Base-by-base conservation (phyloP, 1,284 basidiomycete species). In the Pseudozyma sp. region DNA sequence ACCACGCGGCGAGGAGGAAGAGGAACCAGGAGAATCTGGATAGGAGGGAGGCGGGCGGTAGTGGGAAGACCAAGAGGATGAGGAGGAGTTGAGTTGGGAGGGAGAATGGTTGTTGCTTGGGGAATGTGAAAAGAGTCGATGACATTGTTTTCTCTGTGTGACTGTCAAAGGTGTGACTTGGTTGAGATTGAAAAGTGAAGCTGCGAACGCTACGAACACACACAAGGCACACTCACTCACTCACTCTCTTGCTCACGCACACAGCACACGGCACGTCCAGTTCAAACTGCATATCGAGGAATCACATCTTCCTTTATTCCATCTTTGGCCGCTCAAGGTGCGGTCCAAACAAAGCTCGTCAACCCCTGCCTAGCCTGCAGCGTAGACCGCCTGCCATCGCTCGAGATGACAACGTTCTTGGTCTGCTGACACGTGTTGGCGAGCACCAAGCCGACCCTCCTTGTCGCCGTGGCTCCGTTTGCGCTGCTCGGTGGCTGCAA, bases 331-430 rank as follows among this genome's bases (percentile, higher is more conserved):
- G 9, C 35, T 37, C 35, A 76, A 5, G 74, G 74, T 16, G 76
- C 62, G n/a, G 69, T 66, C 72, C 73, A 72, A n/a, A 76, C 69
- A 16, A 78, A 69, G 10, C 55, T 73, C n/a, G 66, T 64, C 37
- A 78, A 37, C 2, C 76, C 76, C 24, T 72, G 42, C 39, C 54
- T 19, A 0, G 69, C 69, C 0, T 52, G 53, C 40, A 72, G 17
- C 9, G 54, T 67, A 31, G 65, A 54, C n/a, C 51, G 16, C 29
- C 73, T 68, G 7, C 74, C 74, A 43, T 78, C 73, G 35, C 52
- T 59, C 13, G 56, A 55, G 29, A 77, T 33, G 5, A 58, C 63
- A 7, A 70, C 51, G 31, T 53, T 55, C 48, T 73, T 62, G 7
- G 74, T 66, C 0, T 51, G 50, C n/a, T 31, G 7, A 44, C 76